Evolutionary conservation across 2,329 filamentous ascomycete species (phyloP).

Genomic region (Xylaria sp.): DNA sequence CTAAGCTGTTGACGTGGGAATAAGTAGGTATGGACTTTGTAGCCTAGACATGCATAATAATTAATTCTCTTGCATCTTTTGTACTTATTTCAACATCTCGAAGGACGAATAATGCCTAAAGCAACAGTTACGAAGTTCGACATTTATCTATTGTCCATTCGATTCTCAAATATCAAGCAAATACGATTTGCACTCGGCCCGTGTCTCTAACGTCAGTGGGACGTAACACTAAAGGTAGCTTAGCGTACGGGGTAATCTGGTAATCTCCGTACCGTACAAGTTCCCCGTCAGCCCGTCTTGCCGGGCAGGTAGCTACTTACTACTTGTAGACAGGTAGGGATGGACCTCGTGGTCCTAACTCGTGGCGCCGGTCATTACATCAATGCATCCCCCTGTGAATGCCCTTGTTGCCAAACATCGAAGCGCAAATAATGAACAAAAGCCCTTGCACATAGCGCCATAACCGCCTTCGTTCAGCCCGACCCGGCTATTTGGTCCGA

Average conservation of each 20-base stretch:
- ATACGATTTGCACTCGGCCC: neutral
- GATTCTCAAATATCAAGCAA: neutral
- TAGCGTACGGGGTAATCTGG: conserved; percentile 16
- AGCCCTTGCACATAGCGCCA: conserved; percentile 16
- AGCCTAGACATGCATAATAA: too few species aligned
- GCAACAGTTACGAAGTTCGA: neutral
- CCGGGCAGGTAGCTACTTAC: neutral
- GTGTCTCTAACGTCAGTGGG: conserved; percentile 7
- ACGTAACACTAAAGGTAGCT: neutral
- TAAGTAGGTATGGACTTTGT: too few species aligned
- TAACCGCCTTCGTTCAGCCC: conserved; percentile 26
- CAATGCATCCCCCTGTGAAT: conserved; percentile 26
- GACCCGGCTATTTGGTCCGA: conserved; percentile 31
- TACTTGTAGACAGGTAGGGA: neutral
- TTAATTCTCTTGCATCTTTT: too few species aligned
- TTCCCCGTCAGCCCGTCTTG: neutral
- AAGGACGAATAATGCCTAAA: neutral
- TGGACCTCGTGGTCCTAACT: conserved; percentile 29
- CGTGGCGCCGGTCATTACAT: conserved; percentile 41
- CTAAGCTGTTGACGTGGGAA: too few species aligned
- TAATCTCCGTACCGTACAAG: neutral
- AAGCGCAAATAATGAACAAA: conserved; percentile 42
- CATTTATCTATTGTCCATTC: neutral
- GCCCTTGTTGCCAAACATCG: conserved; percentile 35
- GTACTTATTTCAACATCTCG: too few species aligned